phyloP scores from a whole-genome alignment of 306 rosid genomes.

The Sphenostylis stenocarpa region DNA sequence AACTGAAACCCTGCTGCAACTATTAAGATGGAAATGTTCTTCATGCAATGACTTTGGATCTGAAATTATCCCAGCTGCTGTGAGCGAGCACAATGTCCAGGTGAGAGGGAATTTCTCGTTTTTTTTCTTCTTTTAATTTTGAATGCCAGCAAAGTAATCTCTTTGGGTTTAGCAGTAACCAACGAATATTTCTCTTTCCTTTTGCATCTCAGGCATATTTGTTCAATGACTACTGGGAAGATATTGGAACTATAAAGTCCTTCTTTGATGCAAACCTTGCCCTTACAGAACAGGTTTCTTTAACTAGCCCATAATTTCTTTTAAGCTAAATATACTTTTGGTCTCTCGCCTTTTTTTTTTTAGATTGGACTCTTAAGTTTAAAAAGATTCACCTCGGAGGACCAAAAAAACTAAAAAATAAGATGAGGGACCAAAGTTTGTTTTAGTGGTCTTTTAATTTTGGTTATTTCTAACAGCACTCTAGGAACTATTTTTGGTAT shows the following conservation, averaged over 20 bases:
- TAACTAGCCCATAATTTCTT: neutral
- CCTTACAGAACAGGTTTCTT: conserved; percentile 82
- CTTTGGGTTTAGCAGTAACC: neutral
- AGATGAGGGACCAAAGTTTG: too few species aligned
- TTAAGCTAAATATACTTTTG: neutral
- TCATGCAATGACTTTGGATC: conserved; percentile 89
- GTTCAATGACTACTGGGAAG: conserved; percentile 99
- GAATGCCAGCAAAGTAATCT: neutral
- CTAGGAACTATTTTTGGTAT: neutral
- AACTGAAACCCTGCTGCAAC: conserved; percentile 77
- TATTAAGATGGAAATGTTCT: conserved; percentile 66
- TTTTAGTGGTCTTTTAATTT: neutral
- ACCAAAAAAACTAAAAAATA: neutral
- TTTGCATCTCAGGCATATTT: conserved; percentile 74
- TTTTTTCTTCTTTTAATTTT: neutral
- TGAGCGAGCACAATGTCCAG: conserved; percentile 82
- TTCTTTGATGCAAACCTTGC: conserved; percentile 92
- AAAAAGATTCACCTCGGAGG: neutral
- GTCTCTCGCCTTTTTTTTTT: too few species aligned
- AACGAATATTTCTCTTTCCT: conserved; percentile 5
- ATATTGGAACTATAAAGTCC: conserved; percentile 90
- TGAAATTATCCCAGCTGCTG: conserved; percentile 92
- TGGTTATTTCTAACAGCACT: neutral
- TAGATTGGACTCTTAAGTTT: too few species aligned
- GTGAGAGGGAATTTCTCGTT: conserved; percentile 44